Conservation (phyloP, 768 basidiomycete species). For the Postia placenta region DNA sequence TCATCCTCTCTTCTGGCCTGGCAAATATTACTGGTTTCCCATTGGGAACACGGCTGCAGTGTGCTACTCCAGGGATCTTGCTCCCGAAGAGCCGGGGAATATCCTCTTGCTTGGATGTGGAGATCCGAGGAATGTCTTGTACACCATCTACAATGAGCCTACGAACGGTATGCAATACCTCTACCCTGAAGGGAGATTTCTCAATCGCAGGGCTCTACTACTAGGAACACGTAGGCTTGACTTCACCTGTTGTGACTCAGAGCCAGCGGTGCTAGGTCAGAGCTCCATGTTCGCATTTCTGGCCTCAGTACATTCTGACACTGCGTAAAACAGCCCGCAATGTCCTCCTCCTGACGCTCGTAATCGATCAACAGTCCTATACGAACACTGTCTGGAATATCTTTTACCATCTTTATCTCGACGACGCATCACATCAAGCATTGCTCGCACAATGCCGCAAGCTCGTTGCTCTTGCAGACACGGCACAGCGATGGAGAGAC, state of each 20-base stretch:
- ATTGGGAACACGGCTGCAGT: slow-evolving; percentile 54
- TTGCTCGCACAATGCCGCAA: slow-evolving; percentile 8
- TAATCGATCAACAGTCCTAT: neutral
- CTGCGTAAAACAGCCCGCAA: slow-evolving; percentile 10
- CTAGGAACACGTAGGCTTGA: slow-evolving; percentile 4
- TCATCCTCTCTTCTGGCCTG: slow-evolving; percentile 38
- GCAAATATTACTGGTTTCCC: slow-evolving; percentile 47
- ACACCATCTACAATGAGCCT: slow-evolving; percentile 9
- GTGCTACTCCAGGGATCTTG: slow-evolving; percentile 39
- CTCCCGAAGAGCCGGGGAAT: slow-evolving; percentile 41
- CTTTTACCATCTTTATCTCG: slow-evolving; percentile 13
- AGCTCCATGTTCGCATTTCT: neutral
- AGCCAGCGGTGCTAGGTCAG: slow-evolving; percentile 15
- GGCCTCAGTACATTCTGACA: neutral
- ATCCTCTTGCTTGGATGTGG: slow-evolving; percentile 29
- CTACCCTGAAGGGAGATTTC: neutral
- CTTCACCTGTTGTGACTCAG: slow-evolving; percentile 15
- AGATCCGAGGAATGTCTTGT: slow-evolving; percentile 14
- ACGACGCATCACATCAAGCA: neutral
- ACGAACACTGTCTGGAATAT: slow-evolving; percentile 9
- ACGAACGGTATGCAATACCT: neutral
- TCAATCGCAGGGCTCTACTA: neutral
- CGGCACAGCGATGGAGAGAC: slow-evolving; percentile 4
- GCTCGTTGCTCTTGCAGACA: slow-evolving; percentile 3
- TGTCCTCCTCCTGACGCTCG: slow-evolving; percentile 10